A percentile compares a stretch with the other conserved stretches of the same genome.
These are phyloP conservation scores for Pisolithus sp. DNA, from an alignment of 768 basidiomycete species.

Conservation along the genomic window DNA sequence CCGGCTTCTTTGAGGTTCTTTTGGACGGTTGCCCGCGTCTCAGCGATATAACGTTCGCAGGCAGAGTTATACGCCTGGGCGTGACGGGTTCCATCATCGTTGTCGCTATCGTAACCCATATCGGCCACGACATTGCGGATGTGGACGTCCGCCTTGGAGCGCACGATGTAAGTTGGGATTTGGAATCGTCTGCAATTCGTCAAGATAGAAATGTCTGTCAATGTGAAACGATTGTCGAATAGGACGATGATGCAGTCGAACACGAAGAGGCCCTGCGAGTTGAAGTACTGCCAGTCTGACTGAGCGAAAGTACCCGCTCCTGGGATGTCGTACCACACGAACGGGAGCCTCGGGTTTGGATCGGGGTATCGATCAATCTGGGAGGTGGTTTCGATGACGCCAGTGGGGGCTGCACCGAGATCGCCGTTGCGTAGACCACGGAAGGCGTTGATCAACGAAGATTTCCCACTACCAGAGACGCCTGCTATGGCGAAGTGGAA, in stretches of 20 bases:
- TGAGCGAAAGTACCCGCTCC: conserved; percentile 22
- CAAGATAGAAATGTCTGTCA: conserved; percentile 10
- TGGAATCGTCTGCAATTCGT: conserved; percentile 9
- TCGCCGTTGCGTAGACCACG: conserved; percentile 17
- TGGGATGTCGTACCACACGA: conserved; percentile 26
- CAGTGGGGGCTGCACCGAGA: conserved; percentile 16
- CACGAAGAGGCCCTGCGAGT: conserved; percentile 19
- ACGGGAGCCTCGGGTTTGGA: conserved; percentile 8
- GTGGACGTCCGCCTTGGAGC: conserved; percentile 14
- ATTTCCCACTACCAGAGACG: conserved; percentile 22
- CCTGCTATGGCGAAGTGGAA: conserved; percentile 26
- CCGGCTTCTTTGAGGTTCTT: conserved; percentile 9
- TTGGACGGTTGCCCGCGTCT: conserved; percentile 13
- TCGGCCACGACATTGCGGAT: conserved; percentile 11
- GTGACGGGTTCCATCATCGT: neutral
- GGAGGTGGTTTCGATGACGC: conserved; percentile 19
- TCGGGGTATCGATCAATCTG: conserved; percentile 17
- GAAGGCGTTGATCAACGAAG: conserved; percentile 25
- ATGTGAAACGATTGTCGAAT: conserved; percentile 13
- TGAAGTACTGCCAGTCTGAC: conserved; percentile 25
- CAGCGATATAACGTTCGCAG: conserved; percentile 11
- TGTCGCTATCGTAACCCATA: conserved; percentile 6
- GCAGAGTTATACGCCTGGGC: conserved; percentile 7
- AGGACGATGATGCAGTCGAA: conserved; percentile 14
- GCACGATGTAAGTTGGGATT: conserved; percentile 13